These are phyloP conservation scores for Geosmithia putterillii DNA, from an alignment of 2,329 filamentous ascomycete genomes.

Conservation along the genomic window DNA sequence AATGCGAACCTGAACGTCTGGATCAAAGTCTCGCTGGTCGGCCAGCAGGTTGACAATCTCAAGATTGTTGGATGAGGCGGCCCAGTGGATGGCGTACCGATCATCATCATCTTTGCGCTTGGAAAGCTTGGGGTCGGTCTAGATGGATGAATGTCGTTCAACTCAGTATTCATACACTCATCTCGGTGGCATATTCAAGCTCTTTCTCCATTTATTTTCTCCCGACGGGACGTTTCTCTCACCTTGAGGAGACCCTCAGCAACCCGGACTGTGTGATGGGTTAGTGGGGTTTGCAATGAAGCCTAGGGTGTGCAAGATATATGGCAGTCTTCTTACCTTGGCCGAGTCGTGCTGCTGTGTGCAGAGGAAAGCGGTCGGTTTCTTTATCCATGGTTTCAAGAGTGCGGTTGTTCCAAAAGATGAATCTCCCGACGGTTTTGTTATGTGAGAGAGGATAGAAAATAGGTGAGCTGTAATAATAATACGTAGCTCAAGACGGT, in stretches of 20 bases:
- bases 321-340: constrained; percentile 50
- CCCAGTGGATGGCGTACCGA: constrained; percentile 89
- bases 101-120: constrained; percentile 69
- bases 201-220: neutral
- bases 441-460: too few relatives aligned
- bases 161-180: neutral
- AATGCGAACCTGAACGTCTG: constrained; percentile 61
- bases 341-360: constrained; percentile 77
- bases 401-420: neutral
- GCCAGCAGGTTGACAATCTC: constrained; percentile 64
- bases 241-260: constrained; percentile 6
- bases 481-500: too few relatives aligned
- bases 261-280: neutral
- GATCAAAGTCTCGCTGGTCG: constrained; percentile 62
- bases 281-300: neutral
- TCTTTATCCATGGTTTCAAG: constrained; percentile 14
- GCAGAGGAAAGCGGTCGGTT: constrained; percentile 63
- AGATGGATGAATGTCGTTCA: neutral
- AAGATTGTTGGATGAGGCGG: constrained; percentile 68
- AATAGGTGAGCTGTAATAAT: too few relatives aligned
- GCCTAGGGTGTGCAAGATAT: neutral
- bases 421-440: too few relatives aligned
- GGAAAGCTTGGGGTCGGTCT: constrained; percentile 73
- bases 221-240: neutral
- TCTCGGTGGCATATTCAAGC: neutral